Evolutionary conservation across 352 stramenopile genomes (phyloP), one percentile per base, ranked within the genome.

Genomic region (Phytophthora chlamydospora): DNA sequence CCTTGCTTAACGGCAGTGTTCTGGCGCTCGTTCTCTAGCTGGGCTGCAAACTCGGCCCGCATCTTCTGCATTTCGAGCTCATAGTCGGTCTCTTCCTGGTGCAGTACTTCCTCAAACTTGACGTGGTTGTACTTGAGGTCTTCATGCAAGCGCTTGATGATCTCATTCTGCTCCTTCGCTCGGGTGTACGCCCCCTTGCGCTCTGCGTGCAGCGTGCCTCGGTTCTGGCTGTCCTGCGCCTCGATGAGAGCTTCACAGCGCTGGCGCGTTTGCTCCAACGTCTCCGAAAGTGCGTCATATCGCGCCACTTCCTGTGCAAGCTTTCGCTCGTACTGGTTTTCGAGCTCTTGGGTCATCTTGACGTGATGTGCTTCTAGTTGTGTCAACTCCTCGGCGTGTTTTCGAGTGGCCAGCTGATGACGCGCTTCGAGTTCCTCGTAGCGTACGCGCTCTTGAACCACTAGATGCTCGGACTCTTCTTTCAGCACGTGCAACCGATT

Each of bases 241-340:
- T 97, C 88, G 6, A 98, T 77, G 0, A 98, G 63, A 16, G 86
- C 83, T 53, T 95, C 91, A 45, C 90, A 97, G 9, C 85, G 81
- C 60, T 98, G 91, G 3, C 94, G 81, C 1, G 94, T 92, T 35
- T 91, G 75, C 66, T 97, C 89, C 34, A 98, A 77, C 5, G 79
- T 90, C 69, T 97, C 91, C 0, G 86, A 93, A 0, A 97, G 63
- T 5, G 81, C 74, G 39, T 98, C 91, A 51, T 96, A 98, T 14
- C 91, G 70, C 45, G 83, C 66, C 17, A 97, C 75, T 55, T 98
- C 91, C 40, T 97, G 76, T 7, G 92, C 90, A 0, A 98, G 64
- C 38, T 96, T 95, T 17, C 91, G 83, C 54, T 98, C 91, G 62
- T 97, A 98, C 58, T 97, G 84, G 48, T 97, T 98, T 59, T 97